Conservation (phyloP, 2,329 filamentous ascomycete species). For the Neocucurbitaria cava region DNA sequence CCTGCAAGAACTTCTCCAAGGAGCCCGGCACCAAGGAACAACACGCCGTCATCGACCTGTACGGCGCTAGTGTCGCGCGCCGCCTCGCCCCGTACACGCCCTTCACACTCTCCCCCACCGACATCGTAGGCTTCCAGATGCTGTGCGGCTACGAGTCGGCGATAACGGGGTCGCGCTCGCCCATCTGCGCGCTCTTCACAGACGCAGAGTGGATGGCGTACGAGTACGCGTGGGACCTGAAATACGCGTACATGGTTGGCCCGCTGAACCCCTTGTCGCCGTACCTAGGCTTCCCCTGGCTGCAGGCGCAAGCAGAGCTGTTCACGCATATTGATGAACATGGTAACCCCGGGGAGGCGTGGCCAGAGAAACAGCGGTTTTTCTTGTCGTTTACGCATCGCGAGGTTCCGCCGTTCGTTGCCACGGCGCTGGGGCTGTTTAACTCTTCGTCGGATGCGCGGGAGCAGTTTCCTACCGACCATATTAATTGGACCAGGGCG, state of each 20-base stretch:
- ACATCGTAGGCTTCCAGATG: conserved; percentile 70
- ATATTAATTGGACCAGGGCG: conserved; percentile 64
- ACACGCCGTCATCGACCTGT: conserved; percentile 36
- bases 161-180: conserved; percentile 66
- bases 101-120: conserved; percentile 67
- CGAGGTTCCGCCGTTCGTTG: conserved; percentile 70
- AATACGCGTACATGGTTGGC: conserved; percentile 70
- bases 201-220: conserved; percentile 69
- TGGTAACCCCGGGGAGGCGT: conserved; percentile 51
- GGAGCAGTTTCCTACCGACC: conserved; percentile 66
- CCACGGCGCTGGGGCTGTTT: conserved; percentile 72
- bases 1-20: conserved; percentile 43
- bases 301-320: conserved; percentile 63
- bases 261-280: conserved; percentile 66
- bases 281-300: conserved; percentile 69
- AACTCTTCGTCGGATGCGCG: conserved; percentile 70
- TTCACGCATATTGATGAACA: conserved; percentile 33
- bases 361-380: conserved; percentile 60
- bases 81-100: conserved; percentile 32
- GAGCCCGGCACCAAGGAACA: conserved; percentile 40
- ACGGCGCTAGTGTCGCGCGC: conserved; percentile 31
- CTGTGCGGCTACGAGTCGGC: conserved; percentile 70
- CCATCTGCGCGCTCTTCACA: conserved; percentile 63
- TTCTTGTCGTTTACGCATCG: conserved; percentile 73
- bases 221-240: conserved; percentile 68